Conservation (phyloP, 78 protist species). For the Planoprotostelium fungivorum region DNA sequence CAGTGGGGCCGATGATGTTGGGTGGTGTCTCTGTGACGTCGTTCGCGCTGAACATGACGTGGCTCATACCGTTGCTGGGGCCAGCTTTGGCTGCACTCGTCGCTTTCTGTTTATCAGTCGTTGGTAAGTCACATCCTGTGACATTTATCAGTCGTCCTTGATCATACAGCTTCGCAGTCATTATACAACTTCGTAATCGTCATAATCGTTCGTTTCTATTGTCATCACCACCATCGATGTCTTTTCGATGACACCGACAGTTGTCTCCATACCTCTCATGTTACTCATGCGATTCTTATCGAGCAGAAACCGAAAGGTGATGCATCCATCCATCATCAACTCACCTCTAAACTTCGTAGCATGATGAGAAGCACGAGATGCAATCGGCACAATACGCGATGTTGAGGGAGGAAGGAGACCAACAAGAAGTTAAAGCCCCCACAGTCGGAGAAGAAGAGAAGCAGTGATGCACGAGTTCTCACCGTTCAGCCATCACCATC, state of each 20-base stretch:
- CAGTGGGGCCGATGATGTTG: not conserved
- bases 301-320: not conserved
- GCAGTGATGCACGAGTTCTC: no score
- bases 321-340: not conserved
- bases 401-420: not conserved
- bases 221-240: not conserved
- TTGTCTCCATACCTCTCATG: not conserved
- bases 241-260: not conserved
- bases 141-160: no score
- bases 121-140: no score
- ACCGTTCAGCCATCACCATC: no score
- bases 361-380: not conserved
- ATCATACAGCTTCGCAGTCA: not conserved
- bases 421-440: no score
- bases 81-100: no score
- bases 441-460: no score
- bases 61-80: not conserved
- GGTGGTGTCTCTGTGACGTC: not conserved
- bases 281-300: not conserved
- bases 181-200: not conserved
- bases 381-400: not conserved
- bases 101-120: no score
- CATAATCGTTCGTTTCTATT: not conserved
- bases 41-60: not conserved
- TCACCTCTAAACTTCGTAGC: not conserved